Conservation (phyloP, 805 yeast species). For the Yarrowia yakushimensis region DNA sequence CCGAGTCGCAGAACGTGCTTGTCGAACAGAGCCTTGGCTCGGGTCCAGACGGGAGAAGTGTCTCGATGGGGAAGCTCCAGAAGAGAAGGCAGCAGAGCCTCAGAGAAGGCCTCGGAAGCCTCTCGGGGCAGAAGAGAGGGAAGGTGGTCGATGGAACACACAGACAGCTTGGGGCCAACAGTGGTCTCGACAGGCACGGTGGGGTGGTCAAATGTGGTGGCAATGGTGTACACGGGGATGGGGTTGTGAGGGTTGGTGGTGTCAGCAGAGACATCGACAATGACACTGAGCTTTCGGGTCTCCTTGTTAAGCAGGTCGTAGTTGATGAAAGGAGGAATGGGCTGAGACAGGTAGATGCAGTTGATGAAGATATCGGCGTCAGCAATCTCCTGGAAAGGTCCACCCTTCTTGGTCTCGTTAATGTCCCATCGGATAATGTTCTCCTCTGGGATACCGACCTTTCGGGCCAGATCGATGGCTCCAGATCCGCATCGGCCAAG, state of each 20-base stretch:
- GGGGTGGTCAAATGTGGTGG: constrained; percentile 88
- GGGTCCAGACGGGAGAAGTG: constrained; percentile 85
- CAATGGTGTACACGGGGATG: constrained; percentile 84
- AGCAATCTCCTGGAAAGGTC: constrained; percentile 92
- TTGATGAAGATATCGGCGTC: constrained; percentile 85
- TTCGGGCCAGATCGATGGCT: constrained; percentile 77
- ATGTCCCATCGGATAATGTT: constrained; percentile 93
- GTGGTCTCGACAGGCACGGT: constrained; percentile 79
- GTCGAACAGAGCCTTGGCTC: constrained; percentile 78
- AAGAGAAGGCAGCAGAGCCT: constrained; percentile 84
- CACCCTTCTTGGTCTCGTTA: constrained; percentile 93
- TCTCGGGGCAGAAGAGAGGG: constrained; percentile 97
- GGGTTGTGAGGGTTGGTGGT: constrained; percentile 99
- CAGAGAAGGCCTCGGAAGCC: constrained; percentile 86
- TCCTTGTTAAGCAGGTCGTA: constrained; percentile 59
- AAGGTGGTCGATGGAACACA: constrained; percentile 91
- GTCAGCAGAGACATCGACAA: constrained; percentile 98
- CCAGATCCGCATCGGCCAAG: constrained; percentile 99
- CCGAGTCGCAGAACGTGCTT: constrained; percentile 74
- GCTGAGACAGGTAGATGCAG: constrained; percentile 90
- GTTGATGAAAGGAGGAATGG: constrained; percentile 89
- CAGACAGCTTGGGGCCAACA: constrained; percentile 81
- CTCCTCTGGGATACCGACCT: constrained; percentile 82
- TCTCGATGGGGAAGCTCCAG: constrained; percentile 78
- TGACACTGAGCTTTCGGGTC: constrained; percentile 77